Evolutionary conservation across 768 basidiomycete genomes (phyloP).

Genomic region (Leccinum olivaceopallidum): DNA sequence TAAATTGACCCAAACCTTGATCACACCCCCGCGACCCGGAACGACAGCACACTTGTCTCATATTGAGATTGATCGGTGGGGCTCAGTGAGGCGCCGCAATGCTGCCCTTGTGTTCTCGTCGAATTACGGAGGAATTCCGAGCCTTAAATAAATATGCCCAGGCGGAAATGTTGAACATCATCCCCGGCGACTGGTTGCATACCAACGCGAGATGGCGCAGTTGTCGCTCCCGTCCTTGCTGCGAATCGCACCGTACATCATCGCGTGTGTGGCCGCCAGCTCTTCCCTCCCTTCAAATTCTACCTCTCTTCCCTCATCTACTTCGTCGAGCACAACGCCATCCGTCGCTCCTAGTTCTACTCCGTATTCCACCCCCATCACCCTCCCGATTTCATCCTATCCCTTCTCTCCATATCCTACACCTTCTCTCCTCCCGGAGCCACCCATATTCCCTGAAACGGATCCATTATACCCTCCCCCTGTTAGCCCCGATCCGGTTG

Average conservation of each 20-base stretch:
- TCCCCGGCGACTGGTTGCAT: too few relatives aligned
- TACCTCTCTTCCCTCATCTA: too few relatives aligned
- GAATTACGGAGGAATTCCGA: neutral
- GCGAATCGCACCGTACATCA: constrained; percentile 7
- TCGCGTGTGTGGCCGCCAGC: neutral
- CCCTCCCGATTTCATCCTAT: constrained; percentile 41
- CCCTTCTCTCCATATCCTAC: constrained; percentile 62
- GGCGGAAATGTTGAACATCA: neutral
- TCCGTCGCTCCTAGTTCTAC: constrained; percentile 9
- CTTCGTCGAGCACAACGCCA: too few relatives aligned
- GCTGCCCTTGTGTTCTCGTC: neutral
- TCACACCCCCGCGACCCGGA: too few relatives aligned
- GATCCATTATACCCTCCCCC: constrained; percentile 60
- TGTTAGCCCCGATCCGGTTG: constrained; percentile 36
- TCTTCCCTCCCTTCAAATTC: neutral
- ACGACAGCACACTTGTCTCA: too few relatives aligned
- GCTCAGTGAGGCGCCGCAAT: neutral
- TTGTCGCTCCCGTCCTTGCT: constrained; percentile 17
- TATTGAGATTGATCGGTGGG: too few relatives aligned
- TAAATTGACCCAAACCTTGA: too few relatives aligned
- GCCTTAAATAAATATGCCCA: constrained; percentile 15
- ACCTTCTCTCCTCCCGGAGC: constrained; percentile 54
- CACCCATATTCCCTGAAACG: constrained; percentile 52
- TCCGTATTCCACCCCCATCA: constrained; percentile 11
- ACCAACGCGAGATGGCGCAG: constrained; percentile 24